Evolutionary conservation across 23 red algal genomes (phyloP).

Genomic region (Gracilariopsis chorda): DNA sequence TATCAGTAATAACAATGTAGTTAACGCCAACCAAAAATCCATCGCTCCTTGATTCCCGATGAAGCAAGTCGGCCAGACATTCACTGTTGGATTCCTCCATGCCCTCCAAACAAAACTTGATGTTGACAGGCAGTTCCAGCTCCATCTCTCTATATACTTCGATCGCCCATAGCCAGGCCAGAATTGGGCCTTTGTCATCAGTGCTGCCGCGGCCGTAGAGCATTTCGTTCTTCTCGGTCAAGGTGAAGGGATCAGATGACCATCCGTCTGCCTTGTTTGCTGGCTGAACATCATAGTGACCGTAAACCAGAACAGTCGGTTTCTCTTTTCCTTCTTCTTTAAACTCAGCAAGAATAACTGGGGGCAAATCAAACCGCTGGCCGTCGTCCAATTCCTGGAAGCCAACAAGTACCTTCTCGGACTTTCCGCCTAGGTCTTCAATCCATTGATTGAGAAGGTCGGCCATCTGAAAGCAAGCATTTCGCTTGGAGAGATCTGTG

Average conservation of each 20-base stretch:
- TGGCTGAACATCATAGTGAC: constrained; percentile 88
- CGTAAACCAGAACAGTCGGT: constrained; percentile 83
- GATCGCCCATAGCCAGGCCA: constrained; percentile 77
- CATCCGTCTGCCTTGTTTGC: constrained; percentile 70
- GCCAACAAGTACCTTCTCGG: constrained; percentile 42
- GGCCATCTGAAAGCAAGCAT: constrained; percentile 56
- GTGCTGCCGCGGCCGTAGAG: constrained; percentile 72
- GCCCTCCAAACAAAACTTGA: constrained; percentile 78
- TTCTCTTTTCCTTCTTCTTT: neutral
- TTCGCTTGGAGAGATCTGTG: constrained; percentile 34
- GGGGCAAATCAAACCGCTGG: constrained; percentile 48
- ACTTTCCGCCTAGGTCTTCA: constrained; percentile 50
- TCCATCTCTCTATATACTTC: constrained; percentile 55
- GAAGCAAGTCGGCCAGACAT: constrained; percentile 69
- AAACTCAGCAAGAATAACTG: constrained; percentile 65
- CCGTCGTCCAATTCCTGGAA: constrained; percentile 64
- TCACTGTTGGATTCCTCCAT: constrained; percentile 74
- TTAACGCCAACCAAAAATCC: constrained; percentile 64
- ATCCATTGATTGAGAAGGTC: constrained; percentile 56
- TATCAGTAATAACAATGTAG: constrained; percentile 67
- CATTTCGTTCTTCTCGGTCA: constrained; percentile 59
- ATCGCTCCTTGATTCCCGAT: constrained; percentile 14
- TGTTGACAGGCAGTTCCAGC: constrained; percentile 78
- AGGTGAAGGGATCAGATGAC: constrained; percentile 61
- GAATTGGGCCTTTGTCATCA: constrained; percentile 74